Base-by-base conservation (phyloP, 345 rosid species). In the Eucalyptus brandiana region DNA sequence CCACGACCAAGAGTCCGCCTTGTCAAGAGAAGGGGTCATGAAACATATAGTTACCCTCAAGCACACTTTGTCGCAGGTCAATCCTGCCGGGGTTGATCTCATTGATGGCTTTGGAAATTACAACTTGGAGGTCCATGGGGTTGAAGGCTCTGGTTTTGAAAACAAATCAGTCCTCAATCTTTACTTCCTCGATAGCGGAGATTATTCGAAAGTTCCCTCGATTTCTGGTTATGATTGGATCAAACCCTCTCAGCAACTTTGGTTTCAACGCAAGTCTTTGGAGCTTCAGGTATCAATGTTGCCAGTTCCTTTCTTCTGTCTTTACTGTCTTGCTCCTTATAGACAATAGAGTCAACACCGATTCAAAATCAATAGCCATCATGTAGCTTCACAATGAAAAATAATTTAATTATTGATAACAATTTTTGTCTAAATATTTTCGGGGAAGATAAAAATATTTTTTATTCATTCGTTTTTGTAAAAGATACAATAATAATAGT, bases 31-130 rank as follows among this genome's bases (percentile, higher is more conserved):
- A 92, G 95, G 94, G 50, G 93, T 97, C 45, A 97, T 96, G 98
- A 97, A 94, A 50, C 95, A 98, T 91, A 91, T 96, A 26, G 95
- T 90, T 87, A 94, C 91, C 58, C 90, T 98, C 86, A 91, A 94
- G 17, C 93, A 96, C 92, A 91, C 98, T 17, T 80, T 96, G 92
- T 95, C 99, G 89, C 93, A 87, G 91, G 86, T 98, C 80, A 96
- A 97, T 93, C 98, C 98, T 89, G 60, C 87, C 3, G 97, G 90
- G 30, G 90, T 88, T n/a, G 92, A 91, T 53, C 86, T 87, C 32
- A 97, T 98, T 81, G 99, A 98, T 89, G 99, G 99, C 34, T 98
- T 96, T 88, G 99, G 99, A 13, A 97, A 97, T 90, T 97, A 95
- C 93, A 97, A 97, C 93, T 91, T 98, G 89, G 95, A 96, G 90